Evolutionary conservation across 1,284 basidiomycete species (phyloP).

Genomic region (Kalmanozyma brasiliensis): DNA sequence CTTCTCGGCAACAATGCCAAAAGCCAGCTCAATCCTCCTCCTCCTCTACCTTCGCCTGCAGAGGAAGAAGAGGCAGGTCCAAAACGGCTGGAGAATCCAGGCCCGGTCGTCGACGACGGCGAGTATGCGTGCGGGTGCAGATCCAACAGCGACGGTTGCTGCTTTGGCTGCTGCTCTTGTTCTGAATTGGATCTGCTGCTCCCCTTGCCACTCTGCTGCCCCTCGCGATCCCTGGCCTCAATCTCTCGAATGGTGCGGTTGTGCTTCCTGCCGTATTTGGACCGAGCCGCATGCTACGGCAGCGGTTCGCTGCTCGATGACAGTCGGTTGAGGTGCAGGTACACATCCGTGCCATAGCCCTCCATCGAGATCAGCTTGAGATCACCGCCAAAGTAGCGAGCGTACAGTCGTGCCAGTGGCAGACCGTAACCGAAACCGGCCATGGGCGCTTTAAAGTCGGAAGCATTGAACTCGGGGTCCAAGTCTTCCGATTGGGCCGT

Average conservation of each 20-base stretch:
- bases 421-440: constrained; percentile 89
- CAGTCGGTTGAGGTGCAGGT: constrained; percentile 86
- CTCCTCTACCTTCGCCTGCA: not conserved
- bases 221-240: constrained; percentile 35
- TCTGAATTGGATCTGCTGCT: not conserved
- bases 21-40: constrained; percentile 24
- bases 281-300: constrained; percentile 65
- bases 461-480: constrained; percentile 83
- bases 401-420: constrained; percentile 83
- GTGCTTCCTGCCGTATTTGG: constrained; percentile 51
- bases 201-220: not conserved
- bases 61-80: constrained; percentile 35
- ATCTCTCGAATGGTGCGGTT: constrained; percentile 49
- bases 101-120: constrained; percentile 6
- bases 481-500: constrained; percentile 91
- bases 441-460: constrained; percentile 98
- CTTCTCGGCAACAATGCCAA: constrained; percentile 30
- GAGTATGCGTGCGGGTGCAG: constrained; percentile 18
- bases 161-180: constrained; percentile 11
- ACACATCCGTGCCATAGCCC: constrained; percentile 75
- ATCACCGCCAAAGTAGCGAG: constrained; percentile 95
- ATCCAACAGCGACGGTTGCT: constrained; percentile 25
- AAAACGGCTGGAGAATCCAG: constrained; percentile 33
- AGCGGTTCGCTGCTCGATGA: constrained; percentile 69
- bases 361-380: constrained; percentile 98